These are phyloP conservation scores for Kodamaea sp. DNA, from an alignment of 1,139 yeast species.

Conservation along the genomic window DNA sequence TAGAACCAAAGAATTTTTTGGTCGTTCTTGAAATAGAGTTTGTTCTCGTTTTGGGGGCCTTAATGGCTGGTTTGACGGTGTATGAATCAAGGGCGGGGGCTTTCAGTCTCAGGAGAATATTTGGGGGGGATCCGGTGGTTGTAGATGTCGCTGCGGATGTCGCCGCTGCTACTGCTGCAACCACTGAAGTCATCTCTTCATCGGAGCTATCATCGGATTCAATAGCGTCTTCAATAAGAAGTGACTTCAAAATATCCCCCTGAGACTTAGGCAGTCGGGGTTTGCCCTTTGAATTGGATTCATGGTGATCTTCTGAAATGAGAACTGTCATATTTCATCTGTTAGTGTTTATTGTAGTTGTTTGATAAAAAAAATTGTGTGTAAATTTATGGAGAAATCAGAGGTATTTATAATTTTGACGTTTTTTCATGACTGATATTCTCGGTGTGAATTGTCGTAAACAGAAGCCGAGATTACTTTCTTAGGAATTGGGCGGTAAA, in stretches of 20 bases:
- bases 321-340: slow-evolving; percentile 21
- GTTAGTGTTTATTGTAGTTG: slow-evolving; percentile 1
- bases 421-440: neutral
- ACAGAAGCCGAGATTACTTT: no score
- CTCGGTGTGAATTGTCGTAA: neutral
- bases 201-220: slow-evolving; percentile 2
- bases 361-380: neutral
- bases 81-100: slow-evolving; percentile 2
- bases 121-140: slow-evolving; percentile 3
- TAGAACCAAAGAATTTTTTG: slow-evolving; percentile 2
- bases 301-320: slow-evolving; percentile 37
- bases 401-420: no score
- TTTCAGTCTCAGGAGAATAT: slow-evolving; percentile 14
- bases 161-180: slow-evolving; percentile 3
- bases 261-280: slow-evolving; percentile 47
- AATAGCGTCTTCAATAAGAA: slow-evolving; percentile 2
- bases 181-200: slow-evolving; percentile 7
- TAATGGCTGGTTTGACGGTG: slow-evolving; percentile 2
- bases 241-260: slow-evolving; percentile 19
- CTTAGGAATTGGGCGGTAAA: no score
- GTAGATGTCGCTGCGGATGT: slow-evolving; percentile 2
- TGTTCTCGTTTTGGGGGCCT: slow-evolving; percentile 4
- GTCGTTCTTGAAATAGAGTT: slow-evolving; percentile 5
- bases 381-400: neutral
- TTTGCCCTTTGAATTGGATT: slow-evolving; percentile 31